Evolutionary conservation across 2,329 filamentous ascomycete genomes (phyloP).

Genomic region (Fusarium pseudocircinatum): DNA sequence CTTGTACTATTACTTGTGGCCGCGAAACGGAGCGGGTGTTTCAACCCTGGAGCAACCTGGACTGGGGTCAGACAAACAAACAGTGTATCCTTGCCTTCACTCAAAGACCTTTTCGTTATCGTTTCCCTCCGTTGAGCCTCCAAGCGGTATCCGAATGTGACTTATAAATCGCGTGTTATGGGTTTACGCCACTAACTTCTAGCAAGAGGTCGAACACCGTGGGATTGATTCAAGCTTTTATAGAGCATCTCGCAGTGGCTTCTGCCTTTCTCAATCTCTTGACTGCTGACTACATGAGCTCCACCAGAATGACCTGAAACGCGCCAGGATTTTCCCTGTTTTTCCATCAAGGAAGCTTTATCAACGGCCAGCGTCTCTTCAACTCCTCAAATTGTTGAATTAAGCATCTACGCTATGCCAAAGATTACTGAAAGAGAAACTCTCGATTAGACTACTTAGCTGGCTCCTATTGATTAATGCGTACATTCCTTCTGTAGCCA

Average conservation of each 20-base stretch:
- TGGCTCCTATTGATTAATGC: neutral
- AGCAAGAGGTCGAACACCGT: neutral
- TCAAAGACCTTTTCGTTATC: neutral
- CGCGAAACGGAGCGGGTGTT: constrained; percentile 35
- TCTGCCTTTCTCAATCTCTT: constrained; percentile 6
- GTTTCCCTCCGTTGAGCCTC: neutral
- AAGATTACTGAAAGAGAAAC: too few species aligned
- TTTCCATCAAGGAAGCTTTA: neutral
- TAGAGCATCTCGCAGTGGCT: constrained; percentile 9
- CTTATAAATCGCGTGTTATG: neutral
- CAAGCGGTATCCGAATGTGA: neutral
- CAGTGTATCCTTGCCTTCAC: neutral
- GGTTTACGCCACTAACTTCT: neutral
- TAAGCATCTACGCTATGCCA: neutral
- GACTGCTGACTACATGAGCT: neutral
- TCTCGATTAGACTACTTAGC: neutral
- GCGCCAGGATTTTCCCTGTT: constrained; percentile 15
- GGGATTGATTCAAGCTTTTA: neutral
- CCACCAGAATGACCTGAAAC: constrained; percentile 26
- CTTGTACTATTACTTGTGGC: constrained; percentile 7
- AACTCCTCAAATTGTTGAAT: neutral
- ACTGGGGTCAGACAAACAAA: constrained; percentile 21
- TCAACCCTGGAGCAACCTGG: constrained; percentile 27
- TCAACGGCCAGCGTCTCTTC: neutral
- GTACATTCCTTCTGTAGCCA: neutral